A percentile compares a stretch with the other conserved stretches of the same genome.
Conservation (phyloP, 2,329 filamentous ascomycete genomes). For the Penicillium olsonii region DNA sequence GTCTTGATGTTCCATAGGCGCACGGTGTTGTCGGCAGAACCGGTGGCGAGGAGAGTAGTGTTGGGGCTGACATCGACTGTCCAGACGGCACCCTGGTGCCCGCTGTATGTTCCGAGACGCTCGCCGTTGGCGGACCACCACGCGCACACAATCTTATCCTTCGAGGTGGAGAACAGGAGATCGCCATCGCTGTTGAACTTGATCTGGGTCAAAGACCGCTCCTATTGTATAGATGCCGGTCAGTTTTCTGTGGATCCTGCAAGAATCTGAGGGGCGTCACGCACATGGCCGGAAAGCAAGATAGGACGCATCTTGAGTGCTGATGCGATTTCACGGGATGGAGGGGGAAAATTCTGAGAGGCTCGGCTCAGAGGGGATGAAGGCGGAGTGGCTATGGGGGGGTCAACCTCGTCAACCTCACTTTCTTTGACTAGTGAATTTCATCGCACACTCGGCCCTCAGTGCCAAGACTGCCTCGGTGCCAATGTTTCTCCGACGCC, state of each 20-base stretch:
- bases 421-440: conserved; percentile 40
- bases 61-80: conserved; percentile 96
- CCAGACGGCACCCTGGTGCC: conserved; percentile 98
- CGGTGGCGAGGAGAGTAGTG: conserved; percentile 86
- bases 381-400: conserved; percentile 29
- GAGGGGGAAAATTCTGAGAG: conserved; percentile 12
- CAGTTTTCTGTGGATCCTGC: conserved; percentile 26
- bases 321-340: conserved; percentile 21
- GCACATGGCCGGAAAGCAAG: conserved; percentile 86
- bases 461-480: conserved; percentile 36
- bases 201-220: conserved; percentile 93
- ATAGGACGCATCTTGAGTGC: conserved; percentile 85
- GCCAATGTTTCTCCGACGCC: not conserved
- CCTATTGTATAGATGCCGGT: conserved; percentile 49
- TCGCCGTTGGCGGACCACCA: conserved; percentile 99
- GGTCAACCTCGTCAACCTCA: conserved; percentile 33
- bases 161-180: conserved; percentile 90
- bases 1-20: conserved; percentile 94
- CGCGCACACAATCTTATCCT: conserved; percentile 94
- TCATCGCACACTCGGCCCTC: conserved; percentile 43
- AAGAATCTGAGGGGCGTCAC: conserved; percentile 31
- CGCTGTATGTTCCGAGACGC: conserved; percentile 92
- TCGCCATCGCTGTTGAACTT: conserved; percentile 96
- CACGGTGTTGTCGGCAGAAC: conserved; percentile 97
- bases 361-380: conserved; percentile 26